phyloP scores from a whole-genome alignment of 768 basidiomycete genomes.

The Krasilnikovozyma curviuscula region DNA sequence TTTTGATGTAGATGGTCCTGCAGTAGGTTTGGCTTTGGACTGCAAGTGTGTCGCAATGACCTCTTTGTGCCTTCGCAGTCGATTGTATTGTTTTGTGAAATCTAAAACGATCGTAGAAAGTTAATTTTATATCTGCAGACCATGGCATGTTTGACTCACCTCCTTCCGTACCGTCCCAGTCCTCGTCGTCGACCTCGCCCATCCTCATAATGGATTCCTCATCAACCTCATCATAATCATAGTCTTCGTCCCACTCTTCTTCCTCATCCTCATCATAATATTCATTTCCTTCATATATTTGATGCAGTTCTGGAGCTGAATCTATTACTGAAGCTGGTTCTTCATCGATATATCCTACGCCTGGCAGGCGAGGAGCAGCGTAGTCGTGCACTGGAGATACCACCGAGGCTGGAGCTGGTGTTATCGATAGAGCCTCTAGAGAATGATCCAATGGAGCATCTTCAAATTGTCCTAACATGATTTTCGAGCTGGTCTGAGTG shows the following conservation, averaged over 20 bases:
- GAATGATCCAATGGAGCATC: too few relatives aligned
- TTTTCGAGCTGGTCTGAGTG: too few relatives aligned
- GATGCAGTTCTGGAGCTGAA: too few relatives aligned
- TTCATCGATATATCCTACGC: conserved; percentile 2
- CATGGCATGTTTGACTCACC: too few relatives aligned
- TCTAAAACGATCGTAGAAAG: conserved; percentile 34
- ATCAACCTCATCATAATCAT: conserved; percentile 17
- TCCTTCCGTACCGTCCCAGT: conserved; percentile 26
- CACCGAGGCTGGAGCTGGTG: too few relatives aligned
- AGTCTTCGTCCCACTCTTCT: conserved; percentile 14
- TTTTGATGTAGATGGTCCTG: conserved; percentile 10
- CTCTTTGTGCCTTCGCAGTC: conserved; percentile 74
- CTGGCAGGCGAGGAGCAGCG: conserved; percentile 5
- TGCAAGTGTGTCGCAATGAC: conserved; percentile 29
- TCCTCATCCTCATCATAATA: conserved; percentile 9
- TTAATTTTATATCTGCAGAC: too few relatives aligned
- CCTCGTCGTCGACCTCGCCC: conserved; percentile 23
- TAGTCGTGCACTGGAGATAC: not conserved
- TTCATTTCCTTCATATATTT: not conserved
- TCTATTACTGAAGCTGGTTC: too few relatives aligned
- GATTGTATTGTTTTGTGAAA: conserved; percentile 97
- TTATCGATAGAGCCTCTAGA: too few relatives aligned
- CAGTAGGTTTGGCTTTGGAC: not conserved
- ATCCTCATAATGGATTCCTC: conserved; percentile 5
- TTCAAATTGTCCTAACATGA: too few relatives aligned